Base-by-base conservation (phyloP, 164 flowering plant genomes). In the Nelumbo lutea region DNA sequence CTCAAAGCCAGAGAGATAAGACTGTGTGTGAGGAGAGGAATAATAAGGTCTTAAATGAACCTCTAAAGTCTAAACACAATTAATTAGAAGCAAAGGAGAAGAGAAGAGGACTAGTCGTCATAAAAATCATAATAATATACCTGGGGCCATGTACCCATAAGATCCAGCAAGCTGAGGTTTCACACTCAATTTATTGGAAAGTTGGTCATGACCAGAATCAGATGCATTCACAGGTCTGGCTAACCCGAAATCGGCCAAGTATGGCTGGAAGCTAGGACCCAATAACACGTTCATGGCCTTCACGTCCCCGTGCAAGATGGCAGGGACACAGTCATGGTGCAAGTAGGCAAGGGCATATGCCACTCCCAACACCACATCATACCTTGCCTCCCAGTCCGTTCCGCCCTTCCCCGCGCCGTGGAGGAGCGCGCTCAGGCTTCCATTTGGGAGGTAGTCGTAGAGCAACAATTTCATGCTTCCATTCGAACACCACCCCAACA, bases 81-180 rank as follows among this genome's bases (percentile, higher is more conserved):
- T 27, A 27, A 27, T 27, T 27, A 27, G 27, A 27, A 27, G 27
- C 27, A 27, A 27, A 27, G 27, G 27, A 27, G 27, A 27, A 27
- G 27, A 27, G 27, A 27, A 27, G 27, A 27, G 27, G 27, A 27
- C 27, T 27, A 27, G 0, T 27, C 27, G 27, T 27, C 27, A 27
- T 27, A 27, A 27, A 27, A 27, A 27, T 27, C 27, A 27, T 27
- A 27, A 27, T 27, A 27, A 27, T 27, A 27, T 87, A 92, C 98
- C 99, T 43, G 99, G 99, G 81, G 99, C 99, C 89, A 95, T 95
- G 80, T 95, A 95, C 27, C 99, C 99, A 65, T 89, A 93, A 59
- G 98, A 92, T 39, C 98, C 99, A 13, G 97, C 97, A 47, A 95
- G 79, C 2, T 81, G 85, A 70, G 90, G 92, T 71, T 84, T 83